phyloP scores from a whole-genome alignment of 805 yeast species.

The Diddensiella caesifluorescens region DNA sequence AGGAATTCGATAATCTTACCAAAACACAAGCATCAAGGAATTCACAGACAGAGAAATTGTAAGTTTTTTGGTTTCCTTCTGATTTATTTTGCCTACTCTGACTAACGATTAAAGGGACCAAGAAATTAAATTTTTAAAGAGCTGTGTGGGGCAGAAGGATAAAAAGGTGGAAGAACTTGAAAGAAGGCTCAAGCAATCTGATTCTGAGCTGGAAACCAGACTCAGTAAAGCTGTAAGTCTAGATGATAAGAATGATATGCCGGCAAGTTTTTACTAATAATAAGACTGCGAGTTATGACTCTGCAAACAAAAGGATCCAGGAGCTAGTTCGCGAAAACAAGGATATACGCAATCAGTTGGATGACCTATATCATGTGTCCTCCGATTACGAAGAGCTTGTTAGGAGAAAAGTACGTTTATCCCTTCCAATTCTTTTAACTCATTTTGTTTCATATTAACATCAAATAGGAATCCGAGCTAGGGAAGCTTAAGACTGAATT shows the following conservation, averaged over 20 bases:
- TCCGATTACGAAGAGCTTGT: slow-evolving; percentile 35
- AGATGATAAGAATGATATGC: not conserved
- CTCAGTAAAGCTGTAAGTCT: slow-evolving; percentile 14
- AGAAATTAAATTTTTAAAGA: slow-evolving; percentile 22
- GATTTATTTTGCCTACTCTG: not conserved
- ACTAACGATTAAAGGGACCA: slow-evolving; percentile 13
- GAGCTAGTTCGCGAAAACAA: slow-evolving; percentile 42
- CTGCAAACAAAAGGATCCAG: slow-evolving; percentile 36
- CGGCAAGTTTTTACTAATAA: not conserved
- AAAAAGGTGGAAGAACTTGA: slow-evolving; percentile 27
- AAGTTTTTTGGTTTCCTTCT: slow-evolving; percentile 1
- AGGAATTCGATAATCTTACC: slow-evolving; percentile 21
- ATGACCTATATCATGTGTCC: slow-evolving; percentile 35
- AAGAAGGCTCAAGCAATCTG: slow-evolving; percentile 27
- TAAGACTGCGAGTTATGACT: slow-evolving; percentile 20
- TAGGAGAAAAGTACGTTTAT: slow-evolving; percentile 23
- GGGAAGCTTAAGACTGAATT: slow-evolving; percentile 15
- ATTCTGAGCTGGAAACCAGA: slow-evolving; percentile 23
- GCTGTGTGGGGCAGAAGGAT: slow-evolving; percentile 27
- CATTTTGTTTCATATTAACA: not conserved
- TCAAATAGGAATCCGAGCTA: slow-evolving; percentile 24
- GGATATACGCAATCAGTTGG: slow-evolving; percentile 38
- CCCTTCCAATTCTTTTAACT: not conserved
- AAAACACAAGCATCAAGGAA: slow-evolving; percentile 19
- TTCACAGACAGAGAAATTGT: slow-evolving; percentile 18